A percentile compares a stretch with the other conserved stretches of the same genome.
These are phyloP conservation scores for Fragaria vesca DNA, from an alignment of 306 rosid genomes.

Conservation along the genomic window DNA sequence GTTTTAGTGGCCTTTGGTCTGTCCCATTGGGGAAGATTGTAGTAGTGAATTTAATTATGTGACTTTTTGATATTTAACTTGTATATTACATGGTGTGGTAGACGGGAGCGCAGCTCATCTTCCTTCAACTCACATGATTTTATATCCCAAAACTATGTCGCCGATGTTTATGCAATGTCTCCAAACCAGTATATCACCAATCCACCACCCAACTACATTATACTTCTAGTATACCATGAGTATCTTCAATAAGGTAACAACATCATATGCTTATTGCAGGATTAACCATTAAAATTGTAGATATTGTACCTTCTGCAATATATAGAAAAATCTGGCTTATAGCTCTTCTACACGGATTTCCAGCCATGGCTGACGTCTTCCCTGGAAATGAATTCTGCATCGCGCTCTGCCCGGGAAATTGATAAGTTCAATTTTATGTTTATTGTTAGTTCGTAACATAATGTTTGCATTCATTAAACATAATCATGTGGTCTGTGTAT, in stretches of 20 bases:
- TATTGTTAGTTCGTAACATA: neutral
- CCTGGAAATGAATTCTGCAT: neutral
- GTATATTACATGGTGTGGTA: too few relatives aligned
- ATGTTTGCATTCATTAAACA: neutral
- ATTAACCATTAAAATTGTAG: neutral
- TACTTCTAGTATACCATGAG: neutral
- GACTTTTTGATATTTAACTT: too few relatives aligned
- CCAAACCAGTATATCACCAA: slow-evolving; percentile 22
- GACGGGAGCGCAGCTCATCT: neutral
- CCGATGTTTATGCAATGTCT: slow-evolving; percentile 28
- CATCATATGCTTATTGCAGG: neutral
- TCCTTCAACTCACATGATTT: slow-evolving; percentile 12
- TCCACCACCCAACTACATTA: slow-evolving; percentile 7
- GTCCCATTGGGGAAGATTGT: too few relatives aligned
- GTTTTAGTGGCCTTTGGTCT: too few relatives aligned
- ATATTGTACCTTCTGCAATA: neutral
- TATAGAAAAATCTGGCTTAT: neutral
- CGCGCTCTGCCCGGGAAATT: neutral
- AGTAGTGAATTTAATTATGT: too few relatives aligned
- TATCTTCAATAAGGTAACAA: neutral
- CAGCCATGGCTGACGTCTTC: neutral
- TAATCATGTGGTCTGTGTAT: neutral
- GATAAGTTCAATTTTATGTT: neutral
- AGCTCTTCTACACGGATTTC: neutral
- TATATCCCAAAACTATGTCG: slow-evolving; percentile 3